phyloP scores from a whole-genome alignment of 345 rosid genomes.

The Ricinus communis region DNA sequence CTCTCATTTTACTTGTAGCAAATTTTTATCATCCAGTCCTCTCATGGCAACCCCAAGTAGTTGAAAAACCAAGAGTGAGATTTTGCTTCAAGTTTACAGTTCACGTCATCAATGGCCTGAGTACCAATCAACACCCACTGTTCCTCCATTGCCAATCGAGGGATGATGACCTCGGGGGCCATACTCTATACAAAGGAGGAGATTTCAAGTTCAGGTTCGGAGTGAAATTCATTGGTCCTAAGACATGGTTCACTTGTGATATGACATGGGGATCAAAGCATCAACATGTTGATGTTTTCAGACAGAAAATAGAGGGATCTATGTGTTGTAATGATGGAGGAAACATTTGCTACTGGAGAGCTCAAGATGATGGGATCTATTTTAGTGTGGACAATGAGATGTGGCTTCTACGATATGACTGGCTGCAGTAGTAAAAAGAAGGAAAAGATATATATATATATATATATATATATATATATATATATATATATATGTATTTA shows the following conservation, averaged over 20 bases:
- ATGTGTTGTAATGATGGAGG: neutral
- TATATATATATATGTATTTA: no score
- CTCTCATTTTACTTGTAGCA: neutral
- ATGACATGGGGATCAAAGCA: neutral
- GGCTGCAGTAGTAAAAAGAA: constrained; percentile 4
- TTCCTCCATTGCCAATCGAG: constrained; percentile 4
- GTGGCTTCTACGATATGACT: neutral
- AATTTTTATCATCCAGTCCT: neutral
- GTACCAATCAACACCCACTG: constrained; percentile 3
- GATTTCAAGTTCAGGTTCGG: neutral
- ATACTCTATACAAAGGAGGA: neutral
- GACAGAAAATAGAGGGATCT: neutral
- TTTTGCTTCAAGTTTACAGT: neutral
- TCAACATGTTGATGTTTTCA: neutral
- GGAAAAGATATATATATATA: no score
- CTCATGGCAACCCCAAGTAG: neutral
- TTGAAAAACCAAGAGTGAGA: neutral
- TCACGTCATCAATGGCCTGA: constrained; percentile 2
- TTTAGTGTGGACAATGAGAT: neutral
- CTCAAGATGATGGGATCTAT: constrained; percentile 6
- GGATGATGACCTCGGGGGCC: constrained; percentile 16
- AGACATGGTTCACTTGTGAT: neutral
- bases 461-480: no score
- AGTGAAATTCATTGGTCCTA: neutral
- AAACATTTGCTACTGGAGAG: constrained; percentile 8